These are phyloP conservation scores for Knoxia roxburghii DNA, from an alignment of 257 asterid genomes.

Conservation along the genomic window DNA sequence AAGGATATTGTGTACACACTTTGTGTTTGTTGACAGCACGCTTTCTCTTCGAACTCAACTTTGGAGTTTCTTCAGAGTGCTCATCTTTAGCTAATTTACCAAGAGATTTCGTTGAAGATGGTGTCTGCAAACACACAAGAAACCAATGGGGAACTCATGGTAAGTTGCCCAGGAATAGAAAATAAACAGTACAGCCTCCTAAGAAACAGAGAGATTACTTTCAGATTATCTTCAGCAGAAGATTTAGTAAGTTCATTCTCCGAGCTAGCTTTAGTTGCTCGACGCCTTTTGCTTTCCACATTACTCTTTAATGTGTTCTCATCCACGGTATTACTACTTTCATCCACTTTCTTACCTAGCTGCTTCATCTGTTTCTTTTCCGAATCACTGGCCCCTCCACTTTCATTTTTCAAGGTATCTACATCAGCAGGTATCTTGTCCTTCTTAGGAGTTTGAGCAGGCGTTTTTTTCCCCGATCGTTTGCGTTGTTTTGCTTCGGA, in stretches of 20 bases:
- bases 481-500: slow-evolving; percentile 28
- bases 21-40: slow-evolving; percentile 48
- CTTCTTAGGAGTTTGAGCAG: slow-evolving; percentile 30
- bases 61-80: slow-evolving; percentile 47
- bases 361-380: slow-evolving; percentile 18
- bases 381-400: slow-evolving; percentile 43
- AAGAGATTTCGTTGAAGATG: slow-evolving; percentile 32
- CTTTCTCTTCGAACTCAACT: slow-evolving; percentile 56
- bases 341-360: slow-evolving; percentile 16
- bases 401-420: slow-evolving; percentile 36
- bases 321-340: slow-evolving; percentile 19
- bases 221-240: slow-evolving; percentile 38
- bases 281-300: slow-evolving; percentile 44
- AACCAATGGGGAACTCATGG: slow-evolving; percentile 4
- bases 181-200: slow-evolving; percentile 14
- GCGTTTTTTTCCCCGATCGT: slow-evolving; percentile 22
- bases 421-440: slow-evolving; percentile 33
- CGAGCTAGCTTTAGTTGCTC: slow-evolving; percentile 38
- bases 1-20: slow-evolving; percentile 25
- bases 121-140: slow-evolving; percentile 27
- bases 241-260: slow-evolving; percentile 39
- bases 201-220: slow-evolving; percentile 30
- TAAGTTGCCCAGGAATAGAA: slow-evolving; percentile 11
- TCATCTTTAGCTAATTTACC: slow-evolving; percentile 43
- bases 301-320: slow-evolving; percentile 37